Base-by-base conservation (phyloP, 2,329 filamentous ascomycete species). In the Scedosporium aurantiacum region DNA sequence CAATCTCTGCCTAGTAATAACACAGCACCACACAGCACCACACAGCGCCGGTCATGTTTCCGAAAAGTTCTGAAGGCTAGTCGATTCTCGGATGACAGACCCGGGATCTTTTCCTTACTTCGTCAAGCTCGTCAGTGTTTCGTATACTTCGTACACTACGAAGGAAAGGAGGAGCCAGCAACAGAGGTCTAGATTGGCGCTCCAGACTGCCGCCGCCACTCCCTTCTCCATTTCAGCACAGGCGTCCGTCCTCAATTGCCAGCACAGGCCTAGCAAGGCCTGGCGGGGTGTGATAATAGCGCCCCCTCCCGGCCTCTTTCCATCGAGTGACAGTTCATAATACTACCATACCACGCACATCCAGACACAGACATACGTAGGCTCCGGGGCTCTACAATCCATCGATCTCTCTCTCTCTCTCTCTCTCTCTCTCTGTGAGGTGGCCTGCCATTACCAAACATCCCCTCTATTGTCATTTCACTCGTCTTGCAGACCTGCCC, bases 271-370 rank as follows among this genome's bases (percentile, higher is more conserved):
- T 12, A 37, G 32, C 32, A 37, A 37, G 32, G 32, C 32, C 32
- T 37, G 50, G 50, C 23, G 50, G 50, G 50, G 50, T 27, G 50
- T 54, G 50, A 54, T 54, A 54, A 54, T 54, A 54, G 50, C 50
- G 50, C 50, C 50, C 50, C 50, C 23, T 23, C 23, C 23, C 50
- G 12, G 18, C 50, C 50, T 25, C 21, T 54, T 8, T 12, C 50
- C 50, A 54, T 54, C 50, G 50, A 54, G 50, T 54, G 50, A 54
- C 50, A 54, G 50, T 54, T 27, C 50, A 54, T 54, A 54, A 28
- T 54, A 54, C 50, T 25, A 54, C 50, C 50, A 27, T 54, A 54
- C 50, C 50, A 54, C 12, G 50, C 50, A 54, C 23, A 21, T 23
- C 14, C 50, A 54, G 50, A 54, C 50, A 28, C 50, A 14, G 18